Evolutionary conservation across 140 eudicot genomes (phyloP).

Genomic region (Flaveria floridana): DNA sequence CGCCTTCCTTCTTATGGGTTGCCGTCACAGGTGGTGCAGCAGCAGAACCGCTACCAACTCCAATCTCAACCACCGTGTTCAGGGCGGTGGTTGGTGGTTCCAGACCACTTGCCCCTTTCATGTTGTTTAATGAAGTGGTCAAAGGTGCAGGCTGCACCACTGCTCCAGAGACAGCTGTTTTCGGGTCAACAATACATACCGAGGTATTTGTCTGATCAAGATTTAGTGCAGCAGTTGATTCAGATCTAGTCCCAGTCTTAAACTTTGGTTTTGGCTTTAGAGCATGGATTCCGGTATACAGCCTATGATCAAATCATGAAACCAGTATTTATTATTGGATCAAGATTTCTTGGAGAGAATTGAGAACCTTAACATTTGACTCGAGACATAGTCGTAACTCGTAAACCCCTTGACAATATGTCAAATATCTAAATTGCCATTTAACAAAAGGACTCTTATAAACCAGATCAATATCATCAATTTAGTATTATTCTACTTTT

Average conservation of each 20-base stretch:
- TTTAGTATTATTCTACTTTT: background rate
- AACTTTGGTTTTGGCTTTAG: conserved; percentile 68
- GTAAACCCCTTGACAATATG: background rate
- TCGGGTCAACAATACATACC: conserved; percentile 46
- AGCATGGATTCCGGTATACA: conserved; percentile 90
- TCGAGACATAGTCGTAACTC: conserved; percentile 14
- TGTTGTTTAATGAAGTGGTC: conserved; percentile 50
- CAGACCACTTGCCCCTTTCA: conserved; percentile 54
- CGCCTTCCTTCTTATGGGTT: conserved; percentile 58
- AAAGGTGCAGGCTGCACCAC: conserved; percentile 47
- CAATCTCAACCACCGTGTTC: conserved; percentile 45
- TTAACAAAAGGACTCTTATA: background rate
- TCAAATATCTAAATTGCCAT: background rate
- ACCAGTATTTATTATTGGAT: conserved; percentile 18
- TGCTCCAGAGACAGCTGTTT: conserved; percentile 49
- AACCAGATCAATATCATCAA: background rate
- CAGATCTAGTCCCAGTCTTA: conserved; percentile 64
- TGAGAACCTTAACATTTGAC: conserved; percentile 48
- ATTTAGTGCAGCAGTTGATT: conserved; percentile 59
- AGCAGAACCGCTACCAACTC: conserved; percentile 52
- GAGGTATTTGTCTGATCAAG: conserved; percentile 67
- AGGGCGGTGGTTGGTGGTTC: conserved; percentile 42
- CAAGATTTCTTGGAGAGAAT: background rate
- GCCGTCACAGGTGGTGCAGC: conserved; percentile 40
- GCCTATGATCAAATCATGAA: conserved; percentile 44